phyloP scores from a whole-genome alignment of 2,329 filamentous ascomycete species.

The Bertia moriformis region DNA sequence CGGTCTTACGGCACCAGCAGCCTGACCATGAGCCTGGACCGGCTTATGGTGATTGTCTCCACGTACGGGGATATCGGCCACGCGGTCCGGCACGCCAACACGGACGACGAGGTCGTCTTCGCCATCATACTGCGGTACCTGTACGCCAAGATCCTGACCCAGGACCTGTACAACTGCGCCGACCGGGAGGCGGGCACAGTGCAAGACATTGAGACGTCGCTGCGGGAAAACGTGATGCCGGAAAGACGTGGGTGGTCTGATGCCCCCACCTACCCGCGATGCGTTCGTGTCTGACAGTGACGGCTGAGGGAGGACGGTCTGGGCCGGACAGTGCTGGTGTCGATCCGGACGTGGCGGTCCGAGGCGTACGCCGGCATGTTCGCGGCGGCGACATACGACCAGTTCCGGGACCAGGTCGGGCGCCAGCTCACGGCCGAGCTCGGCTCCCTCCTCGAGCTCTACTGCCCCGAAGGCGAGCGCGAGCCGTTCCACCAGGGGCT shows the following conservation, averaged over 20 bases:
- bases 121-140: constrained; percentile 19
- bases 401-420: constrained; percentile 8
- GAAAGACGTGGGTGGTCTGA: constrained; percentile 18
- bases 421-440: constrained; percentile 14
- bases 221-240: constrained; percentile 18
- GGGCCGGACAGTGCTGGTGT: constrained; percentile 17
- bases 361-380: constrained; percentile 20
- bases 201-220: constrained; percentile 16
- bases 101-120: constrained; percentile 19
- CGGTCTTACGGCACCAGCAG: neutral
- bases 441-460: constrained; percentile 11
- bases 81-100: constrained; percentile 16
- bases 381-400: constrained; percentile 13
- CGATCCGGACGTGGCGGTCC: constrained; percentile 19
- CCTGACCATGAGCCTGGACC: neutral
- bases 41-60: neutral
- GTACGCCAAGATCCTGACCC: constrained; percentile 18
- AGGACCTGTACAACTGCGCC: constrained; percentile 13
- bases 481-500: neutral
- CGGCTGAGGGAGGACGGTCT: too few species aligned
- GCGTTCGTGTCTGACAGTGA: too few species aligned
- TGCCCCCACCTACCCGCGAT: too few species aligned
- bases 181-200: constrained; percentile 11
- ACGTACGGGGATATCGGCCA: constrained; percentile 15
- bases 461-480: constrained; percentile 5